Base-by-base conservation (phyloP, 1,284 basidiomycete genomes). In the Ceratobasidium sp. region DNA sequence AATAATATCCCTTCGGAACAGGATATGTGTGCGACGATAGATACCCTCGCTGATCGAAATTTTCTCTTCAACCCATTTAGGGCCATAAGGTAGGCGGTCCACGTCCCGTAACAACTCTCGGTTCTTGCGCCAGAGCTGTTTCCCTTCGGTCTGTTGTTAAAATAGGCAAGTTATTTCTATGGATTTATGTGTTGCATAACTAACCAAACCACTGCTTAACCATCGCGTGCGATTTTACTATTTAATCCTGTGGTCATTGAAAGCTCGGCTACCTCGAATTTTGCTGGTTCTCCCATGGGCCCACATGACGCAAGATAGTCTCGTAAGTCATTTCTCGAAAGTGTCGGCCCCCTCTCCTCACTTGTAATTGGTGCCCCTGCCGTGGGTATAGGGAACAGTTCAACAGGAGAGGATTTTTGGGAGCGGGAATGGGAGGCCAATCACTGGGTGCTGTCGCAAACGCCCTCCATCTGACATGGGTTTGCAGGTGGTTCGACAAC, bases 261-360 rank as follows among this genome's bases (percentile, higher is more conserved):
- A 18, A 44, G 43, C 43, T 44, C 43, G 43, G 43, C 43, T 18
- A 18, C 43, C 11, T 18, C 11, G 18, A 44, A 44, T 44, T 11
- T 18, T 18, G 9, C 18, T 18, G 43, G 43, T 18, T 44, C 43
- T 9, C 11, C 43, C 9, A 44, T 11, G 43, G 43, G 43, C 43
- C 43, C 43, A 18, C 43, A 44, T n/a, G n/a, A n/a, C n/a, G n/a
- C n/a, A n/a, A n/a, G n/a, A n/a, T n/a, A n/a, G n/a, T n/a, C n/a
- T n/a, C n/a, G n/a, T n/a, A n/a, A 59, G 55, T 70, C 67, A 2
- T 55, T 26, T 35, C 38, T 55, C 23, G 44, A 41, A 16, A 55
- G 18, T 32, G 21, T 18, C 5, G 5, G 26, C 7, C 21, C 21
- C 18, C 18, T 38, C n/a, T 38, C 14, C 47, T 66, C 50, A n/a